Base-by-base conservation (phyloP, 768 basidiomycete species). In the Asterophora lycoperdoides region DNA sequence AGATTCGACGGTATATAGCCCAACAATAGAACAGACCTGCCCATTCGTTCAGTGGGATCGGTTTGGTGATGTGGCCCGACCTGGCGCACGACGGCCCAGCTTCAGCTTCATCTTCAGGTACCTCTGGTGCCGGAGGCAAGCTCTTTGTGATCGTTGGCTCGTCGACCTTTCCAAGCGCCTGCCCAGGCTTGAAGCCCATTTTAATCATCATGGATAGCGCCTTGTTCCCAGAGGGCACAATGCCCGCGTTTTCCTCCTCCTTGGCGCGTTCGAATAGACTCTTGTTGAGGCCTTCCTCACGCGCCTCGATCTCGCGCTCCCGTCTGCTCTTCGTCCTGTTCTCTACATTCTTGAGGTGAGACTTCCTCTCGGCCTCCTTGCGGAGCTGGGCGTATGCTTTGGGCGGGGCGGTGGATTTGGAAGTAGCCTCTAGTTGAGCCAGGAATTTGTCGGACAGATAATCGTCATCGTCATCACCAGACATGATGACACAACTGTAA, bases 371-470 rank as follows among this genome's bases (percentile, higher is more conserved):
- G 1, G 81, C 81, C 49, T 88, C 80, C 61, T 83, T 84, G 10
- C 90, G 83, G 39, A 79, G 71, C 56, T 89, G 79, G 13, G 74
- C 68, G 58, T 93, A 93, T 0, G 88, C 87, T 54, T 78, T 79
- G 8, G 81, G 69, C 43, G 68, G 60, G 2, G 66, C 47, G 1
- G 69, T 57, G 5, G 73, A 6, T 6, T 23, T 56, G 7, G 72
- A 28, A 15, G 61, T 49, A n/a, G 70, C 42, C 1, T 74, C 72
- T 40, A 72, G 56, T 4, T 23, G 23, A 23, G 23, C 23, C 23
- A 93, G 75, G 66, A 92, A 93, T 61, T 89, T 92, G 73, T 91
- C 88, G 28, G 89, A 91, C 43, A 93, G 78, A 61, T 93, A 93
- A 70, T 93, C 87, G 56, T 88, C 89, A 59, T 53, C 55, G 45